Conservation (phyloP, 495 filamentous ascomycete genomes). For the Xylaria nigripes region DNA sequence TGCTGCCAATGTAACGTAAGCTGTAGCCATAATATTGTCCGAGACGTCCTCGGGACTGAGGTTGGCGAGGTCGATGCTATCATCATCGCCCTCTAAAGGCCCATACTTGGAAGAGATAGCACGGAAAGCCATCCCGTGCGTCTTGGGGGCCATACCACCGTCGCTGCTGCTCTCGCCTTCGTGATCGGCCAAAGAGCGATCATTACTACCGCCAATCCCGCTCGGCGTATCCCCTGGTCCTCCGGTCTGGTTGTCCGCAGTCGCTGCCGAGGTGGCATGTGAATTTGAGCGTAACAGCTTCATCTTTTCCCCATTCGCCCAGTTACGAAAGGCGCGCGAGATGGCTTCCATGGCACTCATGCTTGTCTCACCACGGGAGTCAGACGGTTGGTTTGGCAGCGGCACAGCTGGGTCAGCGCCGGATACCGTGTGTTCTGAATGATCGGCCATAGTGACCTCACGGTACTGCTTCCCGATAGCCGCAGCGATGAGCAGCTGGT, state of each 20-base stretch:
- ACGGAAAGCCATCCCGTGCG: neutral
- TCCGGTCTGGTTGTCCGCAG: neutral
- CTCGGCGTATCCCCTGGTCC: neutral
- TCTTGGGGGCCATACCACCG: neutral
- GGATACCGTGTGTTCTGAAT: slow-evolving; percentile 1
- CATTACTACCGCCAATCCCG: neutral
- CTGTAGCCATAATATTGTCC: neutral
- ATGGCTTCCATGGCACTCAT: slow-evolving; percentile 12
- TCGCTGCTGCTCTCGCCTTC: neutral
- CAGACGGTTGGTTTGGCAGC: slow-evolving; percentile 1
- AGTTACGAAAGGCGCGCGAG: slow-evolving; percentile 11
- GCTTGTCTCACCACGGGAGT: slow-evolving; percentile 6
- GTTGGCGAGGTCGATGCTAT: neutral
- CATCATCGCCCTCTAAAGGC: neutral
- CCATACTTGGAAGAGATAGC: neutral
- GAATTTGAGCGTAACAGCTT: neutral
- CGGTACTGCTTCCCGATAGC: slow-evolving; percentile 14
- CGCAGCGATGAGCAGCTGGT: slow-evolving; percentile 19
- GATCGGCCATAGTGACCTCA: slow-evolving; percentile 9
- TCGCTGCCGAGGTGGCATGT: neutral
- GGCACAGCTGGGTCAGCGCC: neutral
- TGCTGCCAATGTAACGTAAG: neutral
- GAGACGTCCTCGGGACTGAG: slow-evolving; percentile 3
- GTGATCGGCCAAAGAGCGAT: neutral
- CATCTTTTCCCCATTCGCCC: slow-evolving; percentile 5